Conservation (phyloP, 192 early-diverging fungal genomes). For the Chytriomyces sp. region DNA sequence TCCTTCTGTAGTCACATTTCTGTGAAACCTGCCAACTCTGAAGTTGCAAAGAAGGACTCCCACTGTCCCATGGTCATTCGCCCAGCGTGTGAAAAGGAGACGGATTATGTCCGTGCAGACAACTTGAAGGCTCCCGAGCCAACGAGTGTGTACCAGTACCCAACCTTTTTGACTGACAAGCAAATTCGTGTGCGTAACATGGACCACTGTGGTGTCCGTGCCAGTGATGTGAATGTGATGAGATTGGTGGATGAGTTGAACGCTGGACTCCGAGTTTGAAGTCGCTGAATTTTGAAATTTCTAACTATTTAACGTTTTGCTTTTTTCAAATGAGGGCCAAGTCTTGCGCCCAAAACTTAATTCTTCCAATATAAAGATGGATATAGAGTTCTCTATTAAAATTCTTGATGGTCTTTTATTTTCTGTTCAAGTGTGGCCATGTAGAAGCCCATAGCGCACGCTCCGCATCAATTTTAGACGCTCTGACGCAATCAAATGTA, state of each 20-base stretch:
- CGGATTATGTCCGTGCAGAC: neutral
- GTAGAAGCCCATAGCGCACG: neutral
- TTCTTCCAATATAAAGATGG: too few relatives aligned
- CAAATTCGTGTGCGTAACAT: neutral
- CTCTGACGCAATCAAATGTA: neutral
- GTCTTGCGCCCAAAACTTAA: too few relatives aligned
- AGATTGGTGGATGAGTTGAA: neutral
- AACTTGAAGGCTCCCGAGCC: neutral
- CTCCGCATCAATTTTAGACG: neutral
- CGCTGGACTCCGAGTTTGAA: too few relatives aligned
- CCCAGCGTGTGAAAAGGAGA: neutral
- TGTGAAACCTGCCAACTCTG: neutral
- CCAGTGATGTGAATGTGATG: conserved; percentile 9
- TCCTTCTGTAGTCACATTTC: neutral
- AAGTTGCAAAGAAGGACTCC: neutral
- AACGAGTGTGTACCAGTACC: conserved; percentile 2
- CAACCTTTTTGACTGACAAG: neutral
- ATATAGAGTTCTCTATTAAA: too few relatives aligned
- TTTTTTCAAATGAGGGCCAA: too few relatives aligned
- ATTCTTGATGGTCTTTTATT: too few relatives aligned
- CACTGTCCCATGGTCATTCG: neutral
- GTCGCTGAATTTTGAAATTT: too few relatives aligned
- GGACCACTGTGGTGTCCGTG: neutral
- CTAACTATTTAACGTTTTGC: too few relatives aligned
- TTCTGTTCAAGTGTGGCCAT: neutral